These are phyloP conservation scores for Penstemon davidsonii DNA, from an alignment of 257 asterid genomes.

Conservation along the genomic window DNA sequence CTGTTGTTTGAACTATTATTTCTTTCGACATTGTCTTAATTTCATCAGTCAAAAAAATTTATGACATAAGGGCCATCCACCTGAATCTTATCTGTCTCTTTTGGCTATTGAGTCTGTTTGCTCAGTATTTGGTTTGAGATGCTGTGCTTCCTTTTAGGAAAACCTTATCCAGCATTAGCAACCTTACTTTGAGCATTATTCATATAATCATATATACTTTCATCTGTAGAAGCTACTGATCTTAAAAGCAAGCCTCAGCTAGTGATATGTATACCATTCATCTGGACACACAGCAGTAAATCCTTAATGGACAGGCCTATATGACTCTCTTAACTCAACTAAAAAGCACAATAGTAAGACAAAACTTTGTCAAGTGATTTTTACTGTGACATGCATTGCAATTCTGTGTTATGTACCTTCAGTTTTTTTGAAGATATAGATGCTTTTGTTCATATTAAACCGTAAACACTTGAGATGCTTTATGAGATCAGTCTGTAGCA, in stretches of 20 bases:
- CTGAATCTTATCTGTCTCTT: not conserved
- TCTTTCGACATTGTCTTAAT: conserved; percentile 9
- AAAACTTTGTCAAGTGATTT: not conserved
- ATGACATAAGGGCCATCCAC: conserved; percentile 8
- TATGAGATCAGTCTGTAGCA: not conserved
- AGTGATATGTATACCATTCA: not conserved
- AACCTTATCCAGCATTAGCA: conserved; percentile 8
- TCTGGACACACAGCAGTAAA: too few species aligned
- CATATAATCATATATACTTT: not conserved
- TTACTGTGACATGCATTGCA: conserved; percentile 18
- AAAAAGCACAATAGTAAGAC: not conserved
- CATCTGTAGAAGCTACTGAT: not conserved
- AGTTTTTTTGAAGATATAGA: not conserved
- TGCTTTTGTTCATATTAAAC: not conserved
- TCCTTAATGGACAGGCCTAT: too few species aligned
- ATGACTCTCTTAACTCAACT: too few species aligned
- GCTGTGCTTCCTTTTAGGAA: not conserved
- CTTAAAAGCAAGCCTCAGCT: not conserved
- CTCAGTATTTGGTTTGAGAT: conserved; percentile 7
- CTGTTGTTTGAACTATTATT: conserved; percentile 16
- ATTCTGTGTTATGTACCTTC: not conserved
- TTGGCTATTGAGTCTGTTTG: conserved; percentile 3
- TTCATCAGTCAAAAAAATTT: not conserved
- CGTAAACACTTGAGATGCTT: not conserved
- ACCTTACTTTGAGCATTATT: not conserved